Conservation (phyloP, 2,329 filamentous ascomycete genomes). For the Colletotrichum sp. region DNA sequence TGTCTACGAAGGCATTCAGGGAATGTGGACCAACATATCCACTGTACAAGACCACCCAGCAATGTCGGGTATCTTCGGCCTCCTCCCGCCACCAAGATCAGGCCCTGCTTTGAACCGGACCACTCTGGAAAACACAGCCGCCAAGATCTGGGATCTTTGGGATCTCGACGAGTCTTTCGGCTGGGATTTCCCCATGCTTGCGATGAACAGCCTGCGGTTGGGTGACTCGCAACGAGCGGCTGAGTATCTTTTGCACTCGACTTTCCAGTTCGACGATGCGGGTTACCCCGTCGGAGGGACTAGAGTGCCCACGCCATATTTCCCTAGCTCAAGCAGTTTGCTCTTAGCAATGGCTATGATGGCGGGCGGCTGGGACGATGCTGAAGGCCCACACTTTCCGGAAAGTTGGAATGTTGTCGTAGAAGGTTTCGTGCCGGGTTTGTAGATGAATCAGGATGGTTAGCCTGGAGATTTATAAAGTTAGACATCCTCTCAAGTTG, state of each 20-base stretch:
- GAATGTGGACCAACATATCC: slow-evolving; percentile 44
- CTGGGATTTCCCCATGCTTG: slow-evolving; percentile 50
- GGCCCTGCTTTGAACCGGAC: slow-evolving; percentile 38
- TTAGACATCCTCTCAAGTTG: background rate
- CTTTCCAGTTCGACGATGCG: slow-evolving; percentile 60
- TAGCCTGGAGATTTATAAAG: background rate
- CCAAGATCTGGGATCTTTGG: slow-evolving; percentile 42
- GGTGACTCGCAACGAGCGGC: slow-evolving; percentile 42
- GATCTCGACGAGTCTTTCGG: slow-evolving; percentile 44
- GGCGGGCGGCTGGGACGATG: slow-evolving; percentile 60
- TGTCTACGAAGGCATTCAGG: slow-evolving; percentile 53
- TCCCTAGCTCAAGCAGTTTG: slow-evolving; percentile 54
- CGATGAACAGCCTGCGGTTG: slow-evolving; percentile 47
- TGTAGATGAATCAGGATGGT: background rate
- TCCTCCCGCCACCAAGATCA: slow-evolving; percentile 42
- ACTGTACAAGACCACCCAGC: slow-evolving; percentile 48
- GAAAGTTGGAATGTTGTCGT: slow-evolving; percentile 49
- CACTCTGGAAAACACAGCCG: slow-evolving; percentile 39
- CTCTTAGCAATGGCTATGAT: slow-evolving; percentile 61
- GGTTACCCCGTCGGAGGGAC: slow-evolving; percentile 58
- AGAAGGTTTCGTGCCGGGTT: slow-evolving; percentile 46
- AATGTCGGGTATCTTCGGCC: slow-evolving; percentile 46
- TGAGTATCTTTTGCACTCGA: slow-evolving; percentile 50
- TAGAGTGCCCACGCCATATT: slow-evolving; percentile 62
- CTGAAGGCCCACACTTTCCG: slow-evolving; percentile 50